phyloP scores from a whole-genome alignment of 176 grass and related monocot genomes.

The Melocanna baccifera region DNA sequence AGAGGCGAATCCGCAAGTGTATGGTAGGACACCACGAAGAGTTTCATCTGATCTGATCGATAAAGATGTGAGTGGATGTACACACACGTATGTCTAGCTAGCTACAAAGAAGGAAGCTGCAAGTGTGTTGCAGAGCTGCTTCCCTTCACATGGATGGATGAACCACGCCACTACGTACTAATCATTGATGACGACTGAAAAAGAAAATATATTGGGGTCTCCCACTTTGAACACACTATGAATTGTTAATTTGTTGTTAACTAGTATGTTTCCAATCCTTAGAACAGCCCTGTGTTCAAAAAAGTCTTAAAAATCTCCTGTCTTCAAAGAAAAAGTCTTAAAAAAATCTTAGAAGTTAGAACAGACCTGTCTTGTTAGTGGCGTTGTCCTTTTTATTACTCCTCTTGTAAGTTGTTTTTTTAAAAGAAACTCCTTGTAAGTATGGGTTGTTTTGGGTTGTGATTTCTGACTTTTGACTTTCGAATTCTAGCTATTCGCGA shows the following conservation, averaged over 20 bases:
- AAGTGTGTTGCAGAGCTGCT: background rate
- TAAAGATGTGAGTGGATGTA: background rate
- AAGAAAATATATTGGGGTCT: background rate
- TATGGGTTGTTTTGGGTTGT: no score
- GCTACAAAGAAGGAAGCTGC: background rate
- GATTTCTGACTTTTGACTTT: no score
- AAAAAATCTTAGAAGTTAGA: background rate
- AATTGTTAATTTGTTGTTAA: background rate
- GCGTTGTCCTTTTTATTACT: no score
- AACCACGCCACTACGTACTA: background rate
- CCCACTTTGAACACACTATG: background rate
- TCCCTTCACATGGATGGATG: constrained; percentile 5
- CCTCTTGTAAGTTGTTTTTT: background rate
- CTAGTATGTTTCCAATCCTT: background rate
- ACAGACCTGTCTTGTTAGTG: background rate
- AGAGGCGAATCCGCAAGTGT: background rate
- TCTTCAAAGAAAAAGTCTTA: background rate
- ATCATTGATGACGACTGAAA: background rate
- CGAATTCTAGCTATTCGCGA: no score
- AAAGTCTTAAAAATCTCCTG: no score
- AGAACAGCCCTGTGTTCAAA: background rate
- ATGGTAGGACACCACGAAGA: background rate
- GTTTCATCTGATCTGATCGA: background rate
- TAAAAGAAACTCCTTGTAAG: no score
- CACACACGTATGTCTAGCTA: no score